Evolutionary conservation across 192 early-diverging fungal species (phyloP), one percentile per base, ranked within the genome.

Genomic region (Pilobolus umbonatus): DNA sequence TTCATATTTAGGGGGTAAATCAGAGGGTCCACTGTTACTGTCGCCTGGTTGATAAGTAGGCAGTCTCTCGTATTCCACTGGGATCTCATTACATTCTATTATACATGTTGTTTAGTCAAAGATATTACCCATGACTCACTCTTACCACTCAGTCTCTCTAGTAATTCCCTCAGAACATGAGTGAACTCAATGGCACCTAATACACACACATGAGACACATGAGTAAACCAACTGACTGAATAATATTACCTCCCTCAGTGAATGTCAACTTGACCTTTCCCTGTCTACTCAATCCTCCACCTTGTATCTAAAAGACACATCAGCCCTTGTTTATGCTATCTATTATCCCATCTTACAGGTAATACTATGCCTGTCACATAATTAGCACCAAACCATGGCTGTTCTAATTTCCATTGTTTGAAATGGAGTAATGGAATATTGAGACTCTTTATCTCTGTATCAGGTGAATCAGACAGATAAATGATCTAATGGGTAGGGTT

Each of bases 321-420:
- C 14, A 45, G 21, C 47, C 14, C 49, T 12, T 40, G 21, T 31
- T 21, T 50, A 24, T 5, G 54, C 9, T 53, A 25, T 8, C 35
- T 42, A 11, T 56, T 35, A 50, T 63, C 21, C 0, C 35, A 32
- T 2, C 48, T 35, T 72, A 79, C 77, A 22, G 77, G 77, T 22
- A 62, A 29, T 5, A 76, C 54, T 17, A 57, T 49, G 1, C 60
- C 77, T 42, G 69, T 48, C 38, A 76, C 75, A 29, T 63, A 68
- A 67, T 82, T 82, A 12, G 80, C 73, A 4, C 60, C 66, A 64
- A 82, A 81, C 79, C 79, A 81, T 14, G 80, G 79, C 46, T 82
- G 80, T 21, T 67, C 45, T 28, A 79, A 57, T 22, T 62, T 73
- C 9, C 79, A 74, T 10, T 69, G 50, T 50, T 65, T 77, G 14